A percentile compares a stretch with the other conserved stretches of the same genome.
Evolutionary conservation across 371 early-diverging fungal genomes (phyloP).

Genomic region (Synchytrium microbalum): DNA sequence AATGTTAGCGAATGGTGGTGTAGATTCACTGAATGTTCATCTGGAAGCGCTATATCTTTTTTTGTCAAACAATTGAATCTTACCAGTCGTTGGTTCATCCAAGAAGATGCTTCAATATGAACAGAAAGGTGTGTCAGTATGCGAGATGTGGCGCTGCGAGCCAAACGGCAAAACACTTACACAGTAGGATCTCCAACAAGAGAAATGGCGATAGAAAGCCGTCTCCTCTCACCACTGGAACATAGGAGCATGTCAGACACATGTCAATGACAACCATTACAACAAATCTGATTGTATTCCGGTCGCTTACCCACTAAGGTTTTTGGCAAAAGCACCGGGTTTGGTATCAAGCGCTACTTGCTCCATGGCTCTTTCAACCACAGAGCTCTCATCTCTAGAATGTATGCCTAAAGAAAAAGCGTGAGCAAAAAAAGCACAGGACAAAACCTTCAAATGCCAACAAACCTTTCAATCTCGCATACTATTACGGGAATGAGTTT

Average conservation of each 20-base stretch:
- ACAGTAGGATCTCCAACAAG: constrained; percentile 57
- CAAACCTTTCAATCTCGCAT: neutral
- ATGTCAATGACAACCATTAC: no score
- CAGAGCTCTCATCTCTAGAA: no score
- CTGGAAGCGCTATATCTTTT: no score
- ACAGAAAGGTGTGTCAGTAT: no score
- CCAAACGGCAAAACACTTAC: constrained; percentile 46
- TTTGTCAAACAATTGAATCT: no score
- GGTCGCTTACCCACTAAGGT: no score
- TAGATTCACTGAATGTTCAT: constrained; percentile 17
- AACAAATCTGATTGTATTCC: no score
- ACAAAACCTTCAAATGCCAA: constrained; percentile 40
- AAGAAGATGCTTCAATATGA: neutral
- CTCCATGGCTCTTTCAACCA: neutral
- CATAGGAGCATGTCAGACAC: no score
- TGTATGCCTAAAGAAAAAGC: no score
- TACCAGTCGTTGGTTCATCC: constrained; percentile 19
- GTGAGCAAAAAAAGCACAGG: no score
- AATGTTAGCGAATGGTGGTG: constrained; percentile 4
- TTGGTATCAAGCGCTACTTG: neutral
- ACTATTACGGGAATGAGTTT: no score
- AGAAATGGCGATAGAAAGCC: constrained; percentile 61
- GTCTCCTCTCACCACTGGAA: constrained; percentile 45
- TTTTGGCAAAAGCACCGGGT: neutral
- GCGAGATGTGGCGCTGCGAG: no score